phyloP scores from a whole-genome alignment of 2,329 filamentous ascomycete species.

The Arthroderma sp. region DNA sequence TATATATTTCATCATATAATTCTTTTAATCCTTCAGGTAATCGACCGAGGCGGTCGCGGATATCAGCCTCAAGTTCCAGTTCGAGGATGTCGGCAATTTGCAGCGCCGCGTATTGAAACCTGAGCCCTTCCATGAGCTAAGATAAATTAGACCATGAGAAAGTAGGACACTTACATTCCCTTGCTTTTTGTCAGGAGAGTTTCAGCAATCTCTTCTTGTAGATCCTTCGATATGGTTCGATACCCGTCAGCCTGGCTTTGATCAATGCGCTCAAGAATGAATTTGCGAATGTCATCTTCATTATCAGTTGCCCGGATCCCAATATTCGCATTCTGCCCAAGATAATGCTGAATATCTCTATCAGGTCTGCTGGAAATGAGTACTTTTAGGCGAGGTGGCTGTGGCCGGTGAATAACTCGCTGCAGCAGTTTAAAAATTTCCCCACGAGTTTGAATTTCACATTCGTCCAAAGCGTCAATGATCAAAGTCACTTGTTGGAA shows the following conservation, averaged over 20 bases:
- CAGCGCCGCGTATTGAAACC: conserved; percentile 23
- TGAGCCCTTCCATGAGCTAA: conserved; percentile 7
- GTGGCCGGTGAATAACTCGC: background rate
- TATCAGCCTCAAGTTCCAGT: conserved; percentile 11
- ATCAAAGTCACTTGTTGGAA: conserved; percentile 6
- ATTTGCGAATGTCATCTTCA: conserved; percentile 17
- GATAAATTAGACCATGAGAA: background rate
- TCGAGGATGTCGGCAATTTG: conserved; percentile 19
- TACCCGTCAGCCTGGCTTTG: conserved; percentile 6
- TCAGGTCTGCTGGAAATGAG: conserved; percentile 10
- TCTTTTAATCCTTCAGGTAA: conserved; percentile 17
- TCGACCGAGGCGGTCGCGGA: conserved; percentile 16
- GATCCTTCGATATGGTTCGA: conserved; percentile 10
- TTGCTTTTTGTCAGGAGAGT: conserved; percentile 14
- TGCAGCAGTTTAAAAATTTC: conserved; percentile 2
- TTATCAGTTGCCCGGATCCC: conserved; percentile 17
- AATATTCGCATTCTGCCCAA: conserved; percentile 6
- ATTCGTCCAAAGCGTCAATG: conserved; percentile 9
- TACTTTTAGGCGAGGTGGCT: conserved; percentile 2
- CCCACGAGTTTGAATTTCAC: conserved; percentile 2
- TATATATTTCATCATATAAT: conserved; percentile 20
- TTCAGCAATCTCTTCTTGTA: conserved; percentile 13
- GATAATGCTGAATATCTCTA: conserved; percentile 5
- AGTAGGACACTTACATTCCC: conserved; percentile 18
- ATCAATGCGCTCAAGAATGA: conserved; percentile 14